Evolutionary conservation across 2,329 filamentous ascomycete genomes (phyloP).

Genomic region (Colletotrichum tropicale): DNA sequence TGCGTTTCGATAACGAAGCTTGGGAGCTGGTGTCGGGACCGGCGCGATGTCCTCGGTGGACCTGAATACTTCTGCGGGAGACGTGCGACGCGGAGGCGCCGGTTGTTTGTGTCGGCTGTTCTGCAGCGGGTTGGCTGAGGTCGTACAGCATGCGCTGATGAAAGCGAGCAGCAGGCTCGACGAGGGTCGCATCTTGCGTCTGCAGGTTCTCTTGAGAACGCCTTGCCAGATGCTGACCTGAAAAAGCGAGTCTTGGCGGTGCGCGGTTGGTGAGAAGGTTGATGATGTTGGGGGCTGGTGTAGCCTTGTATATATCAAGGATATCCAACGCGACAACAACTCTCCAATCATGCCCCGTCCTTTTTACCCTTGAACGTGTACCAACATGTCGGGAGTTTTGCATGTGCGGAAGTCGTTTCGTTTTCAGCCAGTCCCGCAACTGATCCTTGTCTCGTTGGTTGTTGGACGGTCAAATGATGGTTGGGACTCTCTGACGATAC

Average conservation of each 20-base stretch:
- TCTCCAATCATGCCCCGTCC: not conserved
- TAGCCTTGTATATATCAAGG: not conserved
- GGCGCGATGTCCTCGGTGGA: not conserved
- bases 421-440: not conserved
- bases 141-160: not conserved
- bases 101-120: not conserved
- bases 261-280: not conserved
- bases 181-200: not conserved
- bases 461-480: not conserved
- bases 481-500: not conserved
- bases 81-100: not conserved
- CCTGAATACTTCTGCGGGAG: not conserved
- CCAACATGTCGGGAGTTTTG: not conserved
- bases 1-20: not conserved
- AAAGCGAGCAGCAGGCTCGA: not conserved
- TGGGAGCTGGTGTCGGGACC: not conserved
- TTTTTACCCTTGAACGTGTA: not conserved
- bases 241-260: not conserved
- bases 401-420: not conserved
- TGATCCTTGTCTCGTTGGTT: not conserved
- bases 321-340: not conserved
- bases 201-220: not conserved
- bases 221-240: not conserved
- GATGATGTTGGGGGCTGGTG: not conserved
- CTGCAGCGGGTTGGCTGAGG: not conserved